Evolutionary conservation across 768 basidiomycete genomes (phyloP), one percentile per base, ranked within the genome.

Genomic region (Erythrobasidium yunnanense): DNA sequence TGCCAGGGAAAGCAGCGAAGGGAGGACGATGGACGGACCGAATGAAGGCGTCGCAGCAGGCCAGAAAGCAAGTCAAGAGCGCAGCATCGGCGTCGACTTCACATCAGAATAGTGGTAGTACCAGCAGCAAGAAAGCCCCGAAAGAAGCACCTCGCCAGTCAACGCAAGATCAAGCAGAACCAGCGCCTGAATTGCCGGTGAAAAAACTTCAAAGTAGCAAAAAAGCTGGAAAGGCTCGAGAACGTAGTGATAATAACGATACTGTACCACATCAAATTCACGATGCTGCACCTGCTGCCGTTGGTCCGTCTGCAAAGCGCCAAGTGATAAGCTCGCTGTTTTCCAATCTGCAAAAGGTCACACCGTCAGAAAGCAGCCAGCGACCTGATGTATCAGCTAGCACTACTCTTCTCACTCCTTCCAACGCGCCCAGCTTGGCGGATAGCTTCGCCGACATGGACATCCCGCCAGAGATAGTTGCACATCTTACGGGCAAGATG

Each of bases 291-390:
- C 11, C 23, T 22, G 11, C 8, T 32, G 17, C 54, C 15, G 8
- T 17, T 11, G 47, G 17, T 8, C 60, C 13, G n/a, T 2, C 45
- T 13, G 49, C 30, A 3, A 68, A 50, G 47, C 25, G 32, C 13
- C 63, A 67, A 47, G 45, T 69, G 53, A 69, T 69, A 32, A 69
- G 68, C 38, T 67, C 66, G 23, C 67, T 69, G 4, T 69, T 69
- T 50, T 50, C 68, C 20, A 56, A 46, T 20, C 25, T 69, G 8
- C 68, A 27, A 5, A 7, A 8, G 8, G 30, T 47, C 42, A 20
- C 56, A 7, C 56, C 56, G 7, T 4, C 35, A 2, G 25, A 13
- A 38, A 20, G 27, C 3, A 17, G 50, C 4, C 27, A 25, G n/a
- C 56, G 54, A 33, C 27, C 25, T 23, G 56, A 58, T 23, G 56